Evolutionary conservation across 208 protist genomes (phyloP).

Genomic region (Wallacemonas collosoma): DNA sequence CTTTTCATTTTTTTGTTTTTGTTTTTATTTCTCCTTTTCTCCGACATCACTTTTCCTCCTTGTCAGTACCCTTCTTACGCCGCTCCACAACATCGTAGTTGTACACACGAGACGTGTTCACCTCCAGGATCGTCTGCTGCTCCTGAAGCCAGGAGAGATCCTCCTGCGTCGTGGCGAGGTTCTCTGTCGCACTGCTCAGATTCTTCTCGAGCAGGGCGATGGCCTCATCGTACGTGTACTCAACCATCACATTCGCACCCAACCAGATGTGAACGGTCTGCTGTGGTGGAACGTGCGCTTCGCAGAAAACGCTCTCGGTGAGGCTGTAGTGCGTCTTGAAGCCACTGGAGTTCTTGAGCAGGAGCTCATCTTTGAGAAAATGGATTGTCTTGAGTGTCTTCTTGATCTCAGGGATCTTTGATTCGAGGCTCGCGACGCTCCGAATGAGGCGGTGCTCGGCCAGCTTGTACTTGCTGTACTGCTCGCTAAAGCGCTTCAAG

Average conservation of each 20-base stretch:
- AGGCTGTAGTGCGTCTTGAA: conserved; percentile 89
- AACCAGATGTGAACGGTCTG: conserved; percentile 93
- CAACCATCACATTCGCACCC: conserved; percentile 97
- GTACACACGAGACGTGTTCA: conserved; percentile 95
- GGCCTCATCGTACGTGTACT: conserved; percentile 97
- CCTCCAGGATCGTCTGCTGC: conserved; percentile 95
- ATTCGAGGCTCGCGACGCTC: conserved; percentile 81
- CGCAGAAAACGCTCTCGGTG: conserved; percentile 87
- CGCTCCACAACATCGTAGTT: conserved; percentile 93
- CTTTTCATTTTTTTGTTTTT: conserved; percentile 31
- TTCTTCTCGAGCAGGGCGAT: conserved; percentile 91
- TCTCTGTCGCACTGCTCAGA: conserved; percentile 71
- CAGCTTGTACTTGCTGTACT: conserved; percentile 94
- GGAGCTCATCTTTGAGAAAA: conserved; percentile 63
- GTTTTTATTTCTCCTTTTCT: conserved; percentile 12
- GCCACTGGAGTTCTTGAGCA: conserved; percentile 22
- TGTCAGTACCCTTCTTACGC: conserved; percentile 35
- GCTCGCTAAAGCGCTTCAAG: conserved; percentile 85
- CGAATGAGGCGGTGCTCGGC: conserved; percentile 89
- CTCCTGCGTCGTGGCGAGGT: conserved; percentile 87
- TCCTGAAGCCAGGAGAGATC: conserved; percentile 96
- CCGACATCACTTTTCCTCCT: conserved; percentile 25
- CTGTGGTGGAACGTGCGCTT: conserved; percentile 81
- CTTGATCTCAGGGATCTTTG: conserved; percentile 93
- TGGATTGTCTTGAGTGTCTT: conserved; percentile 91